Conservation (phyloP, 345 rosid genomes). For the Carallia brachiata region DNA sequence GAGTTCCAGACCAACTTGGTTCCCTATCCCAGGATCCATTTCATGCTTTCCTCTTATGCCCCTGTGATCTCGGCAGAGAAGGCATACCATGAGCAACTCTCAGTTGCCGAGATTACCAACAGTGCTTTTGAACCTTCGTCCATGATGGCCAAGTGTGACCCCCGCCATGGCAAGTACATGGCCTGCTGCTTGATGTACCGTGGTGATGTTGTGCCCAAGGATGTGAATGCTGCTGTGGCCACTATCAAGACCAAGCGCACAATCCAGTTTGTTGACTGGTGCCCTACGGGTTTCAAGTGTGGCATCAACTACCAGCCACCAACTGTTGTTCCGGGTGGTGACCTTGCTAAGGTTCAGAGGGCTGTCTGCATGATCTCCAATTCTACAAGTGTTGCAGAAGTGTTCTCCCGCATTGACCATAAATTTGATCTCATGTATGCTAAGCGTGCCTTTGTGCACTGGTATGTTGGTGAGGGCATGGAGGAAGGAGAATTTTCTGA, state of each 20-base stretch:
- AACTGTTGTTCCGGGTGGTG: constrained; percentile 28
- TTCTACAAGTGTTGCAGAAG: constrained; percentile 26
- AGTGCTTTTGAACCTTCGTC: constrained; percentile 31
- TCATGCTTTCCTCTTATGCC: constrained; percentile 29
- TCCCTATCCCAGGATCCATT: constrained; percentile 26
- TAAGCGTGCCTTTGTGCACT: constrained; percentile 26
- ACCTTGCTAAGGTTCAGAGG: constrained; percentile 27
- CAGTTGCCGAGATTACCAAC: constrained; percentile 26
- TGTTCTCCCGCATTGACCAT: constrained; percentile 24
- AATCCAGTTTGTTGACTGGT: constrained; percentile 29
- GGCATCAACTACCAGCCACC: constrained; percentile 29
- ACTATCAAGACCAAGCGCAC: constrained; percentile 31
- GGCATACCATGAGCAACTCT: constrained; percentile 27
- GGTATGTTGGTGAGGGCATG: constrained; percentile 30
- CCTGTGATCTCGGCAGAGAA: constrained; percentile 26
- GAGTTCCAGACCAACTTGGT: constrained; percentile 31
- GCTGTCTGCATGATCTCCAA: constrained; percentile 31
- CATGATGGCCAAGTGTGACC: constrained; percentile 29
- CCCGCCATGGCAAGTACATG: constrained; percentile 28
- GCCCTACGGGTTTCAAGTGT: constrained; percentile 30
- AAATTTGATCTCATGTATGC: constrained; percentile 26
- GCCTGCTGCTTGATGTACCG: constrained; percentile 30
- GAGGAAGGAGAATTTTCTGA: constrained; percentile 27
- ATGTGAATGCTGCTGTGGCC: constrained; percentile 27
- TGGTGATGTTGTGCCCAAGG: constrained; percentile 30